phyloP scores from a whole-genome alignment of 495 filamentous ascomycete genomes.

The Sordaria brevicollis region DNA sequence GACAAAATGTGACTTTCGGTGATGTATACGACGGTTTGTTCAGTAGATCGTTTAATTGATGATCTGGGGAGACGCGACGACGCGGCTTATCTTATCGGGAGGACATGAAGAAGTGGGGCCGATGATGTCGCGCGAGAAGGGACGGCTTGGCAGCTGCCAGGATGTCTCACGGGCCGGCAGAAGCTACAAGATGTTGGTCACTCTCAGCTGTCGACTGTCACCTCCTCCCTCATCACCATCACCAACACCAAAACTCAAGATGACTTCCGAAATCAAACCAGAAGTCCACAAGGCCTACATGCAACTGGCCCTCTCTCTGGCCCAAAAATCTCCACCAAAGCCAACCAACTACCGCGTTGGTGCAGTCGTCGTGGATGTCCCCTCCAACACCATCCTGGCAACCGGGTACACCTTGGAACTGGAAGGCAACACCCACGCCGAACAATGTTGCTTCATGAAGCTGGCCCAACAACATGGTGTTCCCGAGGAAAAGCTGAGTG shows the following conservation, averaged over 20 bases:
- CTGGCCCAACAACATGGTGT: conserved; percentile 41
- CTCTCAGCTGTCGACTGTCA: background rate
- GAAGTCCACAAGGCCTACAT: conserved; percentile 57
- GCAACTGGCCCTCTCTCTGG: conserved; percentile 59
- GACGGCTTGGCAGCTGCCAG: background rate
- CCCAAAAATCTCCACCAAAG: conserved; percentile 66
- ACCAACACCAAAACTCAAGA: background rate
- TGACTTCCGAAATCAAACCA: conserved; percentile 17
- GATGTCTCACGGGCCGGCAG: background rate
- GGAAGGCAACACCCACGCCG: conserved; percentile 88
- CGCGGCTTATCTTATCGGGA: conserved; percentile 1
- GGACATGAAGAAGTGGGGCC: background rate
- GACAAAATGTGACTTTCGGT: background rate
- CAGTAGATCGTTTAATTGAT: background rate
- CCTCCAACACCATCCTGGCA: conserved; percentile 53
- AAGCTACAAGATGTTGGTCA: background rate
- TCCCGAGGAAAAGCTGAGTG: conserved; percentile 43
- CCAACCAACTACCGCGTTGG: conserved; percentile 92
- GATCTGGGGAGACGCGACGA: background rate
- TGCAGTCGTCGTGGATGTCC: conserved; percentile 59
- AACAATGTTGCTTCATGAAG: conserved; percentile 84
- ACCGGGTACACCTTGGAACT: conserved; percentile 90
- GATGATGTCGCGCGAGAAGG: background rate
- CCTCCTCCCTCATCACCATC: background rate
- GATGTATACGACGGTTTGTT: background rate